A percentile compares a stretch with the other conserved stretches of the same genome.
phyloP scores from a whole-genome alignment of 768 basidiomycete species.

The Clitopilus hobsonii region DNA sequence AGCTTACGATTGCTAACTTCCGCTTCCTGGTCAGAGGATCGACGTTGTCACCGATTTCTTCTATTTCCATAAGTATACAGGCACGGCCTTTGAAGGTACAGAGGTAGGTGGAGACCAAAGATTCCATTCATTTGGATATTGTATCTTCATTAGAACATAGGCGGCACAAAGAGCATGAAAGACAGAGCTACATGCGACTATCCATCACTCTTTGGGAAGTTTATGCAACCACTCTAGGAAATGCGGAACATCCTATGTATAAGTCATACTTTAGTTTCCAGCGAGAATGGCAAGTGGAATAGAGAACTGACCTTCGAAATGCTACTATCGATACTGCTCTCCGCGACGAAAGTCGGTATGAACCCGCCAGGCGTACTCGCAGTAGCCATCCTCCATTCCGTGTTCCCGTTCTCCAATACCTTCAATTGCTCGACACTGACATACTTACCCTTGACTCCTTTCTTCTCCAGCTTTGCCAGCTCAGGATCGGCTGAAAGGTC shows the following conservation, averaged over 20 bases:
- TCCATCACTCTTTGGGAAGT: not conserved
- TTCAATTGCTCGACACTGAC: conserved; percentile 62
- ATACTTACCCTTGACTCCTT: conserved; percentile 63
- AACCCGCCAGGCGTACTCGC: conserved; percentile 67
- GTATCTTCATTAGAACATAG: too few species aligned
- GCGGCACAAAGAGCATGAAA: too few species aligned
- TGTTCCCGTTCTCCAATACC: conserved; percentile 57
- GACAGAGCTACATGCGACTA: too few species aligned
- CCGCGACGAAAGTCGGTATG: conserved; percentile 62
- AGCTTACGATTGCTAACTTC: too few species aligned
- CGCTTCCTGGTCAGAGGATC: too few species aligned
- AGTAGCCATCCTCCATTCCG: conserved; percentile 81
- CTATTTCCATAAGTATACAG: too few species aligned
- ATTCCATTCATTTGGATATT: too few species aligned
- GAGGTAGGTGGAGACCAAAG: too few species aligned
- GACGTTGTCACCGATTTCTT: too few species aligned
- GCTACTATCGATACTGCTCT: conserved; percentile 54
- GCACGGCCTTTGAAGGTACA: too few species aligned
- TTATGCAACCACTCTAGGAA: conserved; percentile 59
- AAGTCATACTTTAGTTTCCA: not conserved
- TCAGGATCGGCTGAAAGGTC: conserved; percentile 51
- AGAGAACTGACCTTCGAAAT: conserved; percentile 49
- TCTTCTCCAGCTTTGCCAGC: conserved; percentile 56
- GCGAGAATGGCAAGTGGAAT: not conserved
- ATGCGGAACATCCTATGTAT: conserved; percentile 60